Evolutionary conservation across 495 filamentous ascomycete genomes (phyloP), one percentile per base, ranked within the genome.

Genomic region (Aspergillus sparsus): DNA sequence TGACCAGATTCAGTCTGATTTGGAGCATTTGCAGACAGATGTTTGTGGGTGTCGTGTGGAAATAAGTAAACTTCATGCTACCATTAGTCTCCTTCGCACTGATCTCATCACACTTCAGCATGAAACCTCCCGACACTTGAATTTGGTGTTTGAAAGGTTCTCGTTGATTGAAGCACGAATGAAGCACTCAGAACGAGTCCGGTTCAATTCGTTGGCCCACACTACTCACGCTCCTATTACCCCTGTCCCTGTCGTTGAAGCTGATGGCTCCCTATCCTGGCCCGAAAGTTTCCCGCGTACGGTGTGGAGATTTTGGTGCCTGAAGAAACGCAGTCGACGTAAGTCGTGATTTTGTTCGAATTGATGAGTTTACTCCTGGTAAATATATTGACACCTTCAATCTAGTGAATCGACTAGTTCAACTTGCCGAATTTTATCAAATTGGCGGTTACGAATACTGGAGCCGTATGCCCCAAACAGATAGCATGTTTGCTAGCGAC

Each of bases 301-400:
- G 0, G 72, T 78, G 18, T 78, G 74, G 74, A 68, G 72, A 44
- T 78, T 78, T 53, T 78, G 75, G 75, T 74, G 72, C 36, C 53
- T 78, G 57, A 76, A 76, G 66, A 75, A 78, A 64, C 67, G 71
- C 62, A 78, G 72, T 62, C 66, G 74, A 60, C 60, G 75, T 78
- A 63, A 75, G 75, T 70, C 31, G 21, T 11, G 1, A 35, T 10
- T 21, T 21, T 46, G 44, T 16, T 16, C 37, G 32, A 32, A 54
- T 46, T 39, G 32, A 63, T 58, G 53, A 46, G 37, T 45, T n/a
- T 31, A n/a, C 51, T 44, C 3, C 21, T 7, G 11, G 11, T 34
- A 15, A 12, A 0, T 8, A 10, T 18, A 64, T 61, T 69, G 66
- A 70, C 63, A 42, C 42, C 32, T 35, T 52, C 16, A 1, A 13